A percentile compares a stretch with the other conserved stretches of the same genome.
Evolutionary conservation across 1,284 basidiomycete genomes (phyloP).

Genomic region (Ganoderma lucidum): DNA sequence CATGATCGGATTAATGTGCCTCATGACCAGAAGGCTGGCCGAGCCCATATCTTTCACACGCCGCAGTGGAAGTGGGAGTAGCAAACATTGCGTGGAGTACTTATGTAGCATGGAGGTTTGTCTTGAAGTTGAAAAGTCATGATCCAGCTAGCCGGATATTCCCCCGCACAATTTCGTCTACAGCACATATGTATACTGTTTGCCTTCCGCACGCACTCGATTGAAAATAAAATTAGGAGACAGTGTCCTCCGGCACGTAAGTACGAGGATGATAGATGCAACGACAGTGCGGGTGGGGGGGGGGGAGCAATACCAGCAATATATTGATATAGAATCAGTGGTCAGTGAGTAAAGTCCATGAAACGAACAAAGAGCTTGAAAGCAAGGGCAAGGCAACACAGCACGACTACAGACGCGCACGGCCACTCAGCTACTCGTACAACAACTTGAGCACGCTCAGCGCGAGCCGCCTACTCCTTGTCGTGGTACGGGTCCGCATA

Average conservation of each 20-base stretch:
- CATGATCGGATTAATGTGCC: background rate
- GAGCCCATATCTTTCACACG: background rate
- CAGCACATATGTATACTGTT: background rate
- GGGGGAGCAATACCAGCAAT: background rate
- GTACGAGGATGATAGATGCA: slow-evolving; percentile 4
- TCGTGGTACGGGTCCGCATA: slow-evolving; percentile 40
- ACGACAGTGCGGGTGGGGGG: slow-evolving; percentile 3
- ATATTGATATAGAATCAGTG: slow-evolving; percentile 1
- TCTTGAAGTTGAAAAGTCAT: background rate
- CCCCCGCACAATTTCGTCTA: too few relatives aligned
- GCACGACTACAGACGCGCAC: background rate
- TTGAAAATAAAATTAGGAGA: slow-evolving; percentile 2
- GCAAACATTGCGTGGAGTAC: background rate
- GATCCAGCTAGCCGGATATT: background rate
- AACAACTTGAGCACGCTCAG: background rate
- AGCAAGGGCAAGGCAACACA: slow-evolving; percentile 2
- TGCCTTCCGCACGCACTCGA: background rate
- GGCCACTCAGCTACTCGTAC: background rate
- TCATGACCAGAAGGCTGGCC: background rate
- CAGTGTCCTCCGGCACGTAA: slow-evolving; percentile 1
- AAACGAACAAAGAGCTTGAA: background rate
- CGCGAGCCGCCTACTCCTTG: slow-evolving; percentile 19
- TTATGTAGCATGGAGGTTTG: background rate
- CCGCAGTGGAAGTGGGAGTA: background rate
- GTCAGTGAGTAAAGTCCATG: background rate